phyloP scores from a whole-genome alignment of 305 asterid genomes.

The Striga hermonthica region DNA sequence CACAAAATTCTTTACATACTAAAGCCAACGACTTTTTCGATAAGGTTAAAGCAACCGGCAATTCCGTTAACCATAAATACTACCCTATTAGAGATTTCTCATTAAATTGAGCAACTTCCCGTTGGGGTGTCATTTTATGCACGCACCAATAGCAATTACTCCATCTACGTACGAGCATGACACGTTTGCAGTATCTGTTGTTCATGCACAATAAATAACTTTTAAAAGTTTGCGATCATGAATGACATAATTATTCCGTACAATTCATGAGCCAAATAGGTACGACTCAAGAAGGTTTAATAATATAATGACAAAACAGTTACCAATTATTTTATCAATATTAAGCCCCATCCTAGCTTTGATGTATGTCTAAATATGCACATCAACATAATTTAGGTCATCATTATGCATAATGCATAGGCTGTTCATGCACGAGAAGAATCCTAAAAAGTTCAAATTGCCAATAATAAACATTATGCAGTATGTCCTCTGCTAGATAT shows the following conservation, averaged over 20 bases:
- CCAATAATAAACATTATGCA: neutral
- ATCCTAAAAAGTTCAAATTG: neutral
- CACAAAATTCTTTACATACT: neutral
- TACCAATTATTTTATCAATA: neutral
- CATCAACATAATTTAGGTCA: neutral
- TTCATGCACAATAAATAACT: conserved; percentile 9
- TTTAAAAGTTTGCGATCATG: neutral
- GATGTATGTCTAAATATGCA: too few species aligned
- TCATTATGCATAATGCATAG: neutral
- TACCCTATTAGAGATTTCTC: neutral
- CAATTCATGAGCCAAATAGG: neutral
- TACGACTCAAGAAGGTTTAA: neutral
- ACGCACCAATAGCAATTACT: too few species aligned
- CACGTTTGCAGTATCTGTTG: neutral
- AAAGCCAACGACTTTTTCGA: neutral
- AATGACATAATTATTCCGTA: neutral
- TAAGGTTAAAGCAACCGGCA: neutral
- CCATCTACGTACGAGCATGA: conserved; percentile 9
- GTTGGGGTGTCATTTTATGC: neutral
- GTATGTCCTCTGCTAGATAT: neutral
- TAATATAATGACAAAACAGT: neutral
- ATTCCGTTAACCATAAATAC: neutral
- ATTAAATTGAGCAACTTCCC: neutral
- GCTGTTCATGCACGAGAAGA: neutral
- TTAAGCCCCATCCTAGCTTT: too few species aligned